These are phyloP conservation scores for Vigna radiata DNA, from an alignment of 306 rosid species.

Conservation along the genomic window DNA sequence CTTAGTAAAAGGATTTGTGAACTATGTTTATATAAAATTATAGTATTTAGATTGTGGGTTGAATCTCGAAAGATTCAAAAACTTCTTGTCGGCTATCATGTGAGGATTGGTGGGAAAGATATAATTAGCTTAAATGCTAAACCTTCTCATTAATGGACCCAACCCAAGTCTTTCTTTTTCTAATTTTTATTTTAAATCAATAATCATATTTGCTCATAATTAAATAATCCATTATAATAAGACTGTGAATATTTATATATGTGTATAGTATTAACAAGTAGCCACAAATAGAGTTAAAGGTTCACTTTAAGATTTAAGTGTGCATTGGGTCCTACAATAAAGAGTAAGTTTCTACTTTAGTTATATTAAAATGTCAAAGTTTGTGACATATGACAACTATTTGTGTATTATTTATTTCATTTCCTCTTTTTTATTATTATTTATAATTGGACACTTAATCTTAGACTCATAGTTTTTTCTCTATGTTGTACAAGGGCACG, in stretches of 20 bases:
- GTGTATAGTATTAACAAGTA: not conserved
- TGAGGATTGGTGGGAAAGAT: not conserved
- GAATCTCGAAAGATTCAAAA: not conserved
- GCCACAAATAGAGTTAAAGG: conserved; percentile 2
- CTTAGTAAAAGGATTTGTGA: not conserved
- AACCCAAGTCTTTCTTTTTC: not conserved
- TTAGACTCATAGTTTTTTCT: too few species aligned
- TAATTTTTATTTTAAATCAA: not conserved
- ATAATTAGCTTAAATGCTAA: not conserved
- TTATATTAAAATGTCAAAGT: not conserved
- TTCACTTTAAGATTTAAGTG: not conserved
- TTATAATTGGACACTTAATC: not conserved
- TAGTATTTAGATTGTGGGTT: not conserved
- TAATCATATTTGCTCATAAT: not conserved
- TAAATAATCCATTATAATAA: not conserved
- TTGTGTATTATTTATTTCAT: not conserved
- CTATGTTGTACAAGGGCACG: too few species aligned
- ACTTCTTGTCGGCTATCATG: not conserved
- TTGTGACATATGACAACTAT: not conserved
- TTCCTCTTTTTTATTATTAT: not conserved
- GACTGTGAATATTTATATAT: not conserved
- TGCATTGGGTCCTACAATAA: conserved; percentile 21
- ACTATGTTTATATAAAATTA: not conserved
- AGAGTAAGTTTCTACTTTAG: conserved; percentile 16
- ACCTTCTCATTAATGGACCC: not conserved